Base-by-base conservation (phyloP, 805 yeast species). In the Myxozyma lipomycoides region DNA sequence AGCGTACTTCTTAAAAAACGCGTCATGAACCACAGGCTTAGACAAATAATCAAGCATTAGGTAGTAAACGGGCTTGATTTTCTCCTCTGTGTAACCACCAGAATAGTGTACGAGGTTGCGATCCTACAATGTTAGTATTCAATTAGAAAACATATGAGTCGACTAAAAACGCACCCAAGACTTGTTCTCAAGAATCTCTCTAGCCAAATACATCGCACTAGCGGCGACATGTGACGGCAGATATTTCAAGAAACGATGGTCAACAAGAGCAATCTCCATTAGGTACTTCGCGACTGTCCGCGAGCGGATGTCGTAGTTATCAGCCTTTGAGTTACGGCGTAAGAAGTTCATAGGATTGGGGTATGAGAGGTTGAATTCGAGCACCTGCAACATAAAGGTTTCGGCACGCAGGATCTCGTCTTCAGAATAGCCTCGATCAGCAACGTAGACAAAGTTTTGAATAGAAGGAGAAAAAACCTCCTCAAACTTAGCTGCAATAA, bases 301-400 rank as follows among this genome's bases (percentile, higher is more conserved):
- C 3, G 95, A 84, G 67, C 90, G 96, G 64, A 84, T 83, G 66
- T 91, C 97, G 67, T 91, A 91, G 64, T 88, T 93, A 69, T 91
- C 98, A 9, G 98, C 98, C 71, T 91, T 91, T 51, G 95, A 85
- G 4, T 90, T 86, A 61, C 97, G 81, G 67, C 98, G 79, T 58
- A 91, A 73, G 63, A 90, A 91, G 38, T 95, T 86, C 96, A 91
- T 88, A 51, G 98, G 98, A 18, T 97, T 97, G 2, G 98, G 97
- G 87, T 90, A 91, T 21, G 96, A 96, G 79, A 91, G 80, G 67
- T 91, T 95, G 70, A 89, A 91, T 58, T 88, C 89, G 57, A 91
- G 77, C 40, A 88, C 84, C 64, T 86, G 90, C 62, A 91, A 84
- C 89, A 93, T 87, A 66, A 82, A 89, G 62, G 88, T 77, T 70